A percentile compares a stretch with the other conserved stretches of the same genome.
These are phyloP conservation scores for Xylariaceae sp. DNA, from an alignment of 2,329 filamentous ascomycete species.

Conservation along the genomic window DNA sequence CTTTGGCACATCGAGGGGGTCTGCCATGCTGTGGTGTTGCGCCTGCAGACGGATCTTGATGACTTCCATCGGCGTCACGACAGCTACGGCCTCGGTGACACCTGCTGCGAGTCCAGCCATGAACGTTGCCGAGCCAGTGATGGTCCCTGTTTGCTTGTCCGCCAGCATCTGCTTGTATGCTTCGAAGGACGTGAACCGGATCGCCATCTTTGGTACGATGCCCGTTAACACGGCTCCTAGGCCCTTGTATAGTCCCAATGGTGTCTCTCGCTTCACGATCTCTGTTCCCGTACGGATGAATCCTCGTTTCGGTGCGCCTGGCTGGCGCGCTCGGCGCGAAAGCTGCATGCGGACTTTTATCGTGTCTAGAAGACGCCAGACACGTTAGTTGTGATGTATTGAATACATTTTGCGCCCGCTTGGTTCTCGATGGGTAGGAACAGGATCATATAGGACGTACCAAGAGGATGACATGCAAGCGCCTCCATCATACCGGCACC, in stretches of 20 bases:
- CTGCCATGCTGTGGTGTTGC: conserved; percentile 96
- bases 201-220: conserved; percentile 99
- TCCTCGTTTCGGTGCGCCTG: conserved; percentile 80
- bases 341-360: conserved; percentile 99
- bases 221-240: conserved; percentile 94
- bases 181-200: conserved; percentile 96
- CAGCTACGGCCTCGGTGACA: conserved; percentile 91
- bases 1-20: conserved; percentile 92
- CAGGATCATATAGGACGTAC: conserved; percentile 42
- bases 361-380: conserved; percentile 57
- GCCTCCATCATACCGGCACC: conserved; percentile 99
- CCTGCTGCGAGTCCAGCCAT: conserved; percentile 79
- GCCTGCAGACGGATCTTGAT: conserved; percentile 98
- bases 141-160: conserved; percentile 59
- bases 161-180: conserved; percentile 84
- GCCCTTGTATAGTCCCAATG: conserved; percentile 92
- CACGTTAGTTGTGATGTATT: background rate
- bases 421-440: background rate
- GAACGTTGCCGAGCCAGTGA: conserved; percentile 68
- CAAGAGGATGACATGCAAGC: conserved; percentile 88
- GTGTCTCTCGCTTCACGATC: conserved; percentile 86
- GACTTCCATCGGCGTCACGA: conserved; percentile 98
- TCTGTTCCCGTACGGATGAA: conserved; percentile 83
- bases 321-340: conserved; percentile 75
- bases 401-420: background rate